A percentile compares a stretch with the other conserved stretches of the same genome.
Conservation (phyloP, 2,329 filamentous ascomycete species). For the Claviceps cyperi region DNA sequence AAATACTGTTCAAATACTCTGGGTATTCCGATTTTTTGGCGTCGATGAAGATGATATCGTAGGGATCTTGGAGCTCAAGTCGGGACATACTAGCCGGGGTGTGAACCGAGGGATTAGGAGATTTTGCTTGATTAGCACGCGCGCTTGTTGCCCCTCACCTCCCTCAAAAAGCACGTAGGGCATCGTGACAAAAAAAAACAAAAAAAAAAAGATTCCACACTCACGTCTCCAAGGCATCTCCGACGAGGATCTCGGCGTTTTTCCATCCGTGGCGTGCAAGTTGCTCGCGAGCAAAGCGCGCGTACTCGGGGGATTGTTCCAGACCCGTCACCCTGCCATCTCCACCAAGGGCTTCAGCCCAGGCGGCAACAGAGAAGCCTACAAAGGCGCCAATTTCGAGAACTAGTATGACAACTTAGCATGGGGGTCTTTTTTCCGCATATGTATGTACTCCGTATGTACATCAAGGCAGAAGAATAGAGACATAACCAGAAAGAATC, state of each 20-base stretch:
- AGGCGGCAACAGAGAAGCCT: conserved; percentile 3
- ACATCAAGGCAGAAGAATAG: too few relatives aligned
- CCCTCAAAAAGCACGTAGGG: too few relatives aligned
- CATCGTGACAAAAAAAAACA: neutral
- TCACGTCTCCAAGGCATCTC: conserved; percentile 1
- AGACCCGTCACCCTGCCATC: conserved; percentile 3
- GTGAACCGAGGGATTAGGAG: neutral
- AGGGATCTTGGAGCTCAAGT: conserved; percentile 20
- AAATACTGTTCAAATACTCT: conserved; percentile 29
- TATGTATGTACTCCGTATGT: too few relatives aligned
- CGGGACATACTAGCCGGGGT: conserved; percentile 15
- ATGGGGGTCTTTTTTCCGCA: too few relatives aligned
- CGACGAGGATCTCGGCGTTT: neutral
- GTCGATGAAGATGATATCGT: conserved; percentile 40
- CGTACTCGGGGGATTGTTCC: conserved; percentile 1
- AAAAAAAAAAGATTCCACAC: neutral
- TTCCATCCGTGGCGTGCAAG: neutral
- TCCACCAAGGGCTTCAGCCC: conserved; percentile 1
- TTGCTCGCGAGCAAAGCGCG: neutral
- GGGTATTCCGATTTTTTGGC: conserved; percentile 39
- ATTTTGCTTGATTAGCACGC: too few relatives aligned
- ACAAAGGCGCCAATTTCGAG: conserved; percentile 4
- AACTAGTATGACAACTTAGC: neutral
- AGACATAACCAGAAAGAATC: neutral
- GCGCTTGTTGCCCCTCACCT: too few relatives aligned